Conservation (phyloP, 306 rosid species). For the Glycine soja region DNA sequence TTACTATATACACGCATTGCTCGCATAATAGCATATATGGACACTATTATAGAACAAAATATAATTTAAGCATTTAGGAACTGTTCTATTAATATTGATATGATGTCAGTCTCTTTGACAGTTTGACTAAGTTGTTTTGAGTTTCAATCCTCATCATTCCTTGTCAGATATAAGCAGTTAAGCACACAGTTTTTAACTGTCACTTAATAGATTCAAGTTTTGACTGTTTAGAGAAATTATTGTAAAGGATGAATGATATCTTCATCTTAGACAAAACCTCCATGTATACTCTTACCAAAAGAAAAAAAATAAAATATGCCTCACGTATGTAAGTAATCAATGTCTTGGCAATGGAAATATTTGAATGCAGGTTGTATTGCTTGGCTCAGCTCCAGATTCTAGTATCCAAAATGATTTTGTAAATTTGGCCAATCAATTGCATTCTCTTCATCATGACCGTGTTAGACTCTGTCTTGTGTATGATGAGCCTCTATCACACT, state of each 20-base stretch:
- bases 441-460: conserved; percentile 55
- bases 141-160: not conserved
- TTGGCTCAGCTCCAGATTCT: conserved; percentile 97
- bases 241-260: not conserved
- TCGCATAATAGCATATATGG: conserved; percentile 7
- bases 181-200: not conserved
- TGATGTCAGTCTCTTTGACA: not conserved
- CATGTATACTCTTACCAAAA: not conserved
- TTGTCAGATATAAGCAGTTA: not conserved
- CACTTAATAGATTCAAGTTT: not conserved
- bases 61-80: not conserved
- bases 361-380: conserved; percentile 76
- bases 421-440: conserved; percentile 69
- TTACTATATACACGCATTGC: not conserved
- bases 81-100: not conserved
- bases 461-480: conserved; percentile 76
- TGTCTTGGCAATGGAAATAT: conserved; percentile 12
- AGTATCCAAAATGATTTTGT: conserved; percentile 82
- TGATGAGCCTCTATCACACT: conserved; percentile 90
- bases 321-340: not conserved
- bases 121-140: not conserved
- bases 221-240: not conserved
- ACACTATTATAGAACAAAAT: not conserved
- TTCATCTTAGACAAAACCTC: not conserved
- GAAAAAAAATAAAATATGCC: not conserved